Base-by-base conservation (phyloP, 345 rosid species). In the Sonneratia caseolaris region DNA sequence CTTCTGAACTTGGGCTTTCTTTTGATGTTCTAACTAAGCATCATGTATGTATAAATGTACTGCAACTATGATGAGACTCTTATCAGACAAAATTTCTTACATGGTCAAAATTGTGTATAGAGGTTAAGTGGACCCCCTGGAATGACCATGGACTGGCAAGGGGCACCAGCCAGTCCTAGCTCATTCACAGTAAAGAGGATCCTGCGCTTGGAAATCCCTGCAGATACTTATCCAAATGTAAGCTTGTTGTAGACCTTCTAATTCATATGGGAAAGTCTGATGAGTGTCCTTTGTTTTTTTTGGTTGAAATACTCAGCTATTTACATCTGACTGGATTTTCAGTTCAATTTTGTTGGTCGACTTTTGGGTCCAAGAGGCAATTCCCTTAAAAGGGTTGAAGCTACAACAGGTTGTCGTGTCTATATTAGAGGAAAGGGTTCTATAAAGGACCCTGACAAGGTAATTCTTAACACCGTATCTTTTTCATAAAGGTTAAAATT, bases 91-190 rank as follows among this genome's bases (percentile, higher is more conserved):
- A 68, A 49, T 18, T 51, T 70, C 51, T 70, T 21, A 55, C 51
- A 55, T 16, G 21, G 13, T 70, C 64, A 35, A 48, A 62, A 27
- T 62, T 62, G 32, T 37, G 42, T 51, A 19, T 87, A 95, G 99
- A 88, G 98, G 85, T 70, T 89, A 74, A 81, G 91, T 75, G 93
- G 96, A 67, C 89, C 86, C 45, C 89, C 86, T 74, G 99, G 99
- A 74, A 92, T 95, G 98, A 87, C 94, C 37, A 95, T 95, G 98
- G 99, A 95, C 78, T 95, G 99, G 99, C 98, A 95, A 86, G 88
- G 97, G 70, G 96, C 90, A 14, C 94, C 96, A 73, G 88, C 99
- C 68, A 95, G 99, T 77, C 98, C 98, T 73, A 90, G 97, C 75
- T 83, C 98, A 37, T 95, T 79, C 81, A 87, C 97, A 11, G 89